Evolutionary conservation across 2,329 filamentous ascomycete genomes (phyloP), one percentile per base, ranked within the genome.

Genomic region (Gliomastix tumulicola): DNA sequence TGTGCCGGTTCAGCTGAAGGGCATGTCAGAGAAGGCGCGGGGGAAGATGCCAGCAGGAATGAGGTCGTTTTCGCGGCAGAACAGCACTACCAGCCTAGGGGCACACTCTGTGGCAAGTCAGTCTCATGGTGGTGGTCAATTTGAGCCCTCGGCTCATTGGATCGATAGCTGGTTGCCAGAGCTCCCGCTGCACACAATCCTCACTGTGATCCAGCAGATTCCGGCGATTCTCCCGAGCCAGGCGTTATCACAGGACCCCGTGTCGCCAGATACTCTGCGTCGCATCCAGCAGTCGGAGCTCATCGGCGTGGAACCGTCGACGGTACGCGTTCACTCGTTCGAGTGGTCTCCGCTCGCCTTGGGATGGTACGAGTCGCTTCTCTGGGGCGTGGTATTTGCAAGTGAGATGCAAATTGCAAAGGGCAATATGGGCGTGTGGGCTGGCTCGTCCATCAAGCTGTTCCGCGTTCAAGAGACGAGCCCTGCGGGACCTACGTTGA

Each of bases 21-120:
- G 88, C 37, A 95, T 97, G 86, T 96, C 90, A 16, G 92, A 97
- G 60, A 98, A 97, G 58, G 92, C 92, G 13, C 74, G 92, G 34
- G 92, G 92, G 7, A 98, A 98, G 60, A 88, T 94, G 79, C 92
- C 90, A 20, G 88, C 85, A 11, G 84, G 86, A 2, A 71, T 82
- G 34, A 74, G 77, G n/a, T 76, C 76, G 3, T 95, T 96, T 56
- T 95, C 89, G 1, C 74, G 90, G 15, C 88, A 95, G 53, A 95
- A 92, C 53, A 94, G 88, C 57, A 86, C 82, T 20, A 85, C 85
- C 2, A 95, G 88, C 50, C 69, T 96, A 23, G 76, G 71, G 40
- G 79, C 79, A 48, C 69, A 82, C 50, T 75, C 80, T 11, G 68
- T 73, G 28, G 62, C 76, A 18, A 70, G 73, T 15, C 67, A 74